Percentiles rank a stretch among this genome's conserved stretches.
phyloP scores from a whole-genome alignment of 257 asterid genomes.

The Salvia rosmarinus region DNA sequence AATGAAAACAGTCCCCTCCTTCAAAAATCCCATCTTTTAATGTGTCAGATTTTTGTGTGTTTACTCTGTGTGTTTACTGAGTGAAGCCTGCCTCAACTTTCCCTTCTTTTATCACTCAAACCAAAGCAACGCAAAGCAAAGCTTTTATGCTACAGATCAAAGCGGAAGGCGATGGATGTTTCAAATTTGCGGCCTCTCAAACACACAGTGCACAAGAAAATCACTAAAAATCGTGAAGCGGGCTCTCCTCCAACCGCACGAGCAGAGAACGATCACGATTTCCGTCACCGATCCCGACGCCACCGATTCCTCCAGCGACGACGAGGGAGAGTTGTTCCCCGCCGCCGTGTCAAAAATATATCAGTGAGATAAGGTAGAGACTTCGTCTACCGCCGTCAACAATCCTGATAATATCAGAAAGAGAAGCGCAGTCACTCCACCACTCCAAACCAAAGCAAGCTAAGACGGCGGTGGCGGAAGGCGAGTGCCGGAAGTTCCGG shows the following conservation, averaged over 20 bases:
- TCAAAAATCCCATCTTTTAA: slow-evolving; percentile 45
- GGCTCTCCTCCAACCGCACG: background rate
- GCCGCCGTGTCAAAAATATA: slow-evolving; percentile 62
- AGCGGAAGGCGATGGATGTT: slow-evolving; percentile 48
- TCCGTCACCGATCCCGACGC: slow-evolving; percentile 76
- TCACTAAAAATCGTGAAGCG: slow-evolving; percentile 42
- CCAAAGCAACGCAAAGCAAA: no score
- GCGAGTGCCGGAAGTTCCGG: slow-evolving; percentile 50
- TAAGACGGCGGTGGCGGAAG: slow-evolving; percentile 32
- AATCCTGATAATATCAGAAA: slow-evolving; percentile 4
- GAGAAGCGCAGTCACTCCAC: slow-evolving; percentile 30
- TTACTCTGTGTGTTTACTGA: slow-evolving; percentile 19
- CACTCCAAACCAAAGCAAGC: slow-evolving; percentile 42
- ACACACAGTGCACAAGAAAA: slow-evolving; percentile 56
- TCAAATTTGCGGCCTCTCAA: slow-evolving; percentile 52
- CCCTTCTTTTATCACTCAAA: background rate
- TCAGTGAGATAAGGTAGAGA: slow-evolving; percentile 60
- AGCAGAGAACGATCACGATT: slow-evolving; percentile 51
- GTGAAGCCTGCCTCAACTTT: slow-evolving; percentile 32
- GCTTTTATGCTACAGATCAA: background rate
- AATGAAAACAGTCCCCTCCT: background rate
- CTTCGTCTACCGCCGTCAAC: background rate
- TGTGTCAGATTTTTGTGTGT: slow-evolving; percentile 52
- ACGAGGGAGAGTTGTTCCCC: slow-evolving; percentile 52
- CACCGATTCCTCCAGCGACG: slow-evolving; percentile 82